phyloP scores from a whole-genome alignment of 345 rosid genomes.

The Citrus mangshanensis region DNA sequence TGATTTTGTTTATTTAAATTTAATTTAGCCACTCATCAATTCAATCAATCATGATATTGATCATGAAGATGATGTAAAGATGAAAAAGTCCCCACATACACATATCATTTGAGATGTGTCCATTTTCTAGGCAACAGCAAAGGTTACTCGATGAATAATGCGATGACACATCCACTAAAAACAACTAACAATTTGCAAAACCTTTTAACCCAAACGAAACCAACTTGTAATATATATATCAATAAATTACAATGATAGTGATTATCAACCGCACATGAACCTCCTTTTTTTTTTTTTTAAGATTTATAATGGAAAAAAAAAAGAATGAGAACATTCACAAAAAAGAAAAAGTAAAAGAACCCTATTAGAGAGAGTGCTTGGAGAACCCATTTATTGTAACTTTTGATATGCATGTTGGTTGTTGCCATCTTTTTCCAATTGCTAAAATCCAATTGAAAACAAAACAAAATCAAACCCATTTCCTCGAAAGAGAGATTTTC shows the following conservation, averaged over 20 bases:
- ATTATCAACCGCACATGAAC: constrained; percentile 8
- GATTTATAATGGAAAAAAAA: background rate
- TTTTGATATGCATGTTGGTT: constrained; percentile 18
- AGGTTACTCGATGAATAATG: background rate
- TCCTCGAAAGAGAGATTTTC: background rate
- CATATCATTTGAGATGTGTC: constrained; percentile 18
- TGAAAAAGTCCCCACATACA: background rate
- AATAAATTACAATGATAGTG: background rate
- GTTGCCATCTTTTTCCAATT: constrained; percentile 7
- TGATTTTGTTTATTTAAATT: background rate
- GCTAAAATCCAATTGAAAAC: constrained; percentile 1
- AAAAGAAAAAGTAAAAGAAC: constrained; percentile 9
- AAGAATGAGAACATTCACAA: constrained; percentile 11
- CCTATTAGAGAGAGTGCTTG: constrained; percentile 13
- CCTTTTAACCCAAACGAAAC: background rate
- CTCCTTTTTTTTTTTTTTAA: rapidly evolving
- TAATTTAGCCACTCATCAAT: background rate
- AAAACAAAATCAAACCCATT: background rate
- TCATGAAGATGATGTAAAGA: background rate
- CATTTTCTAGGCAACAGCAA: constrained; percentile 17
- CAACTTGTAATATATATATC: background rate
- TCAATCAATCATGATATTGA: background rate
- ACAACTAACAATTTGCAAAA: constrained; percentile 24
- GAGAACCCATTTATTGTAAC: constrained; percentile 26
- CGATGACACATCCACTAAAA: constrained; percentile 20